Conservation (phyloP, 1,139 yeast genomes). For the Yamadazyma pseudoaaseri region DNA sequence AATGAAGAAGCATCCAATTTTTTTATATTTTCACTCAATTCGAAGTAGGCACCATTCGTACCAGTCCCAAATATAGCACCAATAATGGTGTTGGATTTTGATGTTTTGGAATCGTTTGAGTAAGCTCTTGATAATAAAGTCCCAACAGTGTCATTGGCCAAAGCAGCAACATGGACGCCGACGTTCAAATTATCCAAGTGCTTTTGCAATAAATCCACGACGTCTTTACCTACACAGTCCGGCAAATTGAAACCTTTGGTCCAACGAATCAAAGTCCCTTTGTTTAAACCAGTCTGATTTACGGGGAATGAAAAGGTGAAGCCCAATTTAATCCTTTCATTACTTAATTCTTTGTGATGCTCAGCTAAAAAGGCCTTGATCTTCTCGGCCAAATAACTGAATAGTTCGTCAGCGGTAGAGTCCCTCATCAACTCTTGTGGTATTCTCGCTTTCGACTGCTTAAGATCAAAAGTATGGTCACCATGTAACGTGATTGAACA, state of each 20-base stretch:
- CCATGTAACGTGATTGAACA: conserved; percentile 81
- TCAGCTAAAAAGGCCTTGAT: conserved; percentile 59
- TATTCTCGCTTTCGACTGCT: conserved; percentile 71
- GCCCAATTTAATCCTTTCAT: conserved; percentile 60
- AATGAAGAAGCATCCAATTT: conserved; percentile 51
- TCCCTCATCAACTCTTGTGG: conserved; percentile 68
- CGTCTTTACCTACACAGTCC: conserved; percentile 82
- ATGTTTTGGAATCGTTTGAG: conserved; percentile 53
- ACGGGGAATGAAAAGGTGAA: conserved; percentile 94
- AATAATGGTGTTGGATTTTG: conserved; percentile 68
- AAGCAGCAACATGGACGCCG: conserved; percentile 78
- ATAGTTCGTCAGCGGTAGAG: conserved; percentile 56
- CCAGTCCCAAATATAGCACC: conserved; percentile 97
- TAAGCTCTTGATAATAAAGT: conserved; percentile 87
- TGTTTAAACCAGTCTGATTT: conserved; percentile 72
- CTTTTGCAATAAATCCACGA: conserved; percentile 67
- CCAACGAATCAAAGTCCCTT: conserved; percentile 88
- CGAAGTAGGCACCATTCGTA: conserved; percentile 92
- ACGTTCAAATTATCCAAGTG: conserved; percentile 58
- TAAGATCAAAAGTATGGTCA: conserved; percentile 70
- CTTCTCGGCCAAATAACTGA: conserved; percentile 70
- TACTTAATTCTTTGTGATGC: conserved; percentile 51
- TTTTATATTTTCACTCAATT: conserved; percentile 64
- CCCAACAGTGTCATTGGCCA: conserved; percentile 94
- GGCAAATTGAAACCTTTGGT: conserved; percentile 88